A percentile compares a stretch with the other conserved stretches of the same genome.
Conservation (phyloP, 2,329 filamentous ascomycete species). For the Incumbomyces lentus region DNA sequence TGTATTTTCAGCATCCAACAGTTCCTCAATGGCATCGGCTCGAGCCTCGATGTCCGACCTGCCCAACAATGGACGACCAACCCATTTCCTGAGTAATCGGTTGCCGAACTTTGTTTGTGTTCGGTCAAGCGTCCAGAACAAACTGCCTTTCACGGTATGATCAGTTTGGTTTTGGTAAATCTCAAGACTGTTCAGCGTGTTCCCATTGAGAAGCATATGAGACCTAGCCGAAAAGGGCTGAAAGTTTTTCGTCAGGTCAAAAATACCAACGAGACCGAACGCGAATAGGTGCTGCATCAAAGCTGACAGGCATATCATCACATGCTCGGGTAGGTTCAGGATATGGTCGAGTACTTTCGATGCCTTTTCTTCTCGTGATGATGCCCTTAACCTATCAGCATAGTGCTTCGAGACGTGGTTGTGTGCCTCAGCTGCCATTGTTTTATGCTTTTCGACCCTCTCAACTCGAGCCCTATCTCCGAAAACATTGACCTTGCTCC, state of each 20-base stretch:
- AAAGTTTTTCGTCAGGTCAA: conserved; percentile 93
- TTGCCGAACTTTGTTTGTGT: conserved; percentile 85
- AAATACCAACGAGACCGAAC: conserved; percentile 89
- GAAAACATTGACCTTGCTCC: conserved; percentile 82
- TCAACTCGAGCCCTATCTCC: conserved; percentile 84
- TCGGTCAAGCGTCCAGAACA: conserved; percentile 93
- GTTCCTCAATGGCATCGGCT: conserved; percentile 74
- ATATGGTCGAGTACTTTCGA: conserved; percentile 72
- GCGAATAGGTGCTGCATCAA: conserved; percentile 92
- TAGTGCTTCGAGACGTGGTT: conserved; percentile 92
- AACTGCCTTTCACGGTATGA: conserved; percentile 69
- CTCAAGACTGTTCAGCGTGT: conserved; percentile 84
- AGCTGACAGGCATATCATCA: conserved; percentile 84
- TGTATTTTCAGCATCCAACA: conserved; percentile 59
- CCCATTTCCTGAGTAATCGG: conserved; percentile 83
- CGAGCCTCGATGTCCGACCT: conserved; percentile 64
- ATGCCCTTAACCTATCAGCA: conserved; percentile 65
- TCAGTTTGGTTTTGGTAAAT: conserved; percentile 95
- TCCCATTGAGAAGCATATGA: conserved; percentile 93
- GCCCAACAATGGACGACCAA: conserved; percentile 79
- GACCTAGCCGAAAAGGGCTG: conserved; percentile 87
- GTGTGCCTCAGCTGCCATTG: conserved; percentile 71
- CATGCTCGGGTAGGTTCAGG: conserved; percentile 69
- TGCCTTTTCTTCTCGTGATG: conserved; percentile 44
- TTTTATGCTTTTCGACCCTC: conserved; percentile 62